Conservation (phyloP, 441 rosid genomes). For the Dalechampia spathulata region DNA sequence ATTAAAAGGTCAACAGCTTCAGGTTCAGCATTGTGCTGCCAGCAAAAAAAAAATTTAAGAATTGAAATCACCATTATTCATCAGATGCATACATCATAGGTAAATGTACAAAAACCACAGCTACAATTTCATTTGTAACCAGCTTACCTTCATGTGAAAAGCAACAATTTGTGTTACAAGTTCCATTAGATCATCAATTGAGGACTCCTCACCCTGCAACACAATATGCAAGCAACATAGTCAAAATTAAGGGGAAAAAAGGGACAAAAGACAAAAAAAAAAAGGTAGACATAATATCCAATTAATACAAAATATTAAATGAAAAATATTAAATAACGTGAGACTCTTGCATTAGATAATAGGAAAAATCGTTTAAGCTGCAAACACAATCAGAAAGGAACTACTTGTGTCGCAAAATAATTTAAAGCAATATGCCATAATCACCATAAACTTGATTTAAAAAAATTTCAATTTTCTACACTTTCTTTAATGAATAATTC, state of each 20-base stretch:
- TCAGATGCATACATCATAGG: no score
- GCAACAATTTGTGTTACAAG: slow-evolving; percentile 93
- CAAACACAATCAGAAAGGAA: not conserved
- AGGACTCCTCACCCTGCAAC: slow-evolving; percentile 59
- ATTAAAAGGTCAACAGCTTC: slow-evolving; percentile 97
- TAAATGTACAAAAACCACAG: slow-evolving; percentile 1
- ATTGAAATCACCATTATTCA: no score
- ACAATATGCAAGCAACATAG: slow-evolving; percentile 1
- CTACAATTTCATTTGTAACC: slow-evolving; percentile 4
- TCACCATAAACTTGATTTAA: not conserved
- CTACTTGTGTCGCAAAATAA: not conserved
- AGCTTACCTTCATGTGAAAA: slow-evolving; percentile 84
- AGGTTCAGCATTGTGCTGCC: slow-evolving; percentile 98
- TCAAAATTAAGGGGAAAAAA: no score
- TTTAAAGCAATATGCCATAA: not conserved
- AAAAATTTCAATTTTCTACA: not conserved
- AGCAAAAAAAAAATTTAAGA: slow-evolving; percentile 4
- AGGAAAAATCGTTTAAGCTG: not conserved
- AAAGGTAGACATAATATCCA: no score
- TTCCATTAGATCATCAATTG: slow-evolving; percentile 68
- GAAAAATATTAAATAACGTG: not conserved
- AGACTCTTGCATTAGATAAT: not conserved
- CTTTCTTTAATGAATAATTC: not conserved
- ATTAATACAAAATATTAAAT: no score
- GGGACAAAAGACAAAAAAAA: not conserved